Evolutionary conservation across 176 grass and related monocot species (phyloP).

Genomic region (Rhipidocladum racemiflorum): DNA sequence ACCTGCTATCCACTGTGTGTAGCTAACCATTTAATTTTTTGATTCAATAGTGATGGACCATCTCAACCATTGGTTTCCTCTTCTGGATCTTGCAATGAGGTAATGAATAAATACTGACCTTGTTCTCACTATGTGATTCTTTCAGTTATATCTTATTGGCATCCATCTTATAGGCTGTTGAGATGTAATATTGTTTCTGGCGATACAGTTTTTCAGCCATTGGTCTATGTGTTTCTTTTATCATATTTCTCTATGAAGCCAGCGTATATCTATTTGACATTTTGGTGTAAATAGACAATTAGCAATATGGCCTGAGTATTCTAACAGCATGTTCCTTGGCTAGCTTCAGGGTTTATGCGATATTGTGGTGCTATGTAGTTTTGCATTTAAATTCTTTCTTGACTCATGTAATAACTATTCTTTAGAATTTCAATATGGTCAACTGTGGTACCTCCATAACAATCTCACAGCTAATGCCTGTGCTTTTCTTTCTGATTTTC

Average conservation of each 20-base stretch:
- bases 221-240: conserved; percentile 1
- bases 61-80: conserved; percentile 34
- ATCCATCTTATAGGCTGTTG: conserved; percentile 9
- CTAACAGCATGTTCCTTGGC: neutral
- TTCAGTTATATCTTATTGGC: neutral
- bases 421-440: neutral
- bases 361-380: neutral
- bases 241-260: conserved; percentile 13
- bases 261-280: conserved; percentile 9
- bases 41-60: conserved; percentile 53
- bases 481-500: neutral
- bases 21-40: conserved; percentile 31
- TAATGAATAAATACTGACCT: conserved; percentile 29
- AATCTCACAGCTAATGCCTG: neutral
- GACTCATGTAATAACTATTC: neutral
- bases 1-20: neutral
- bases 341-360: neutral
- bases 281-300: conserved; percentile 1
- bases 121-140: conserved; percentile 3
- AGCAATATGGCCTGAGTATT: neutral
- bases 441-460: neutral
- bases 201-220: neutral
- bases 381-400: neutral
- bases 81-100: conserved; percentile 54
- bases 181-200: neutral